Base-by-base conservation (phyloP, 1,284 basidiomycete species). In the Thecaphora thlaspeos region DNA sequence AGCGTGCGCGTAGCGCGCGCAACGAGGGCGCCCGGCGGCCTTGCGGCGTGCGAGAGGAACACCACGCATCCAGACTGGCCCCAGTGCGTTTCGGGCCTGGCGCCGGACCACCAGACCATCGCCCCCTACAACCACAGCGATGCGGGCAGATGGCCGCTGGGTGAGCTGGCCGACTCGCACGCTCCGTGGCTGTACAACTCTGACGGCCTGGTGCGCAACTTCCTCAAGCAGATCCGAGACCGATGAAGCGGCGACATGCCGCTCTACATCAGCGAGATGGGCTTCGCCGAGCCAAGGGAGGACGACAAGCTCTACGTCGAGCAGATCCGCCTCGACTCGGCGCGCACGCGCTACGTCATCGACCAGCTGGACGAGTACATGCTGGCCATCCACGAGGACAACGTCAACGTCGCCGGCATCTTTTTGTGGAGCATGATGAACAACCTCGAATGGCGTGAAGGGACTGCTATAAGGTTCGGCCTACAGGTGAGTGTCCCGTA, bases 131-230 rank as follows among this genome's bases (percentile, higher is more conserved):
- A n/a, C 32, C 10, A 34, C 32, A 17, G 3, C 9, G 12, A 34
- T 8, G 32, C 17, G 11, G 32, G 32, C 15, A 61, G 46, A 39
- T 49, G 44, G 45, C 43, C 45, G 23, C 30, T 41, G n/a, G 43
- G 47, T 28, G n/a, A 55, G 28, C 46, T n/a, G 28, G 51, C 52
- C 5, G 50, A 65, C 19, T 40, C 55, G 7, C 32, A 32, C 22
- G 48, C 61, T 3, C 19, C 30, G 19, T 63, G 66, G 65, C 48
- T 68, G 17, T 59, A 54, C 42, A 68, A 62, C 41, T 42, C 66
- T 12, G 66, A 54, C 1, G 56, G 48, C 3, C 44, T 38, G 23
- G 18, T 68, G 23, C 53, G 66, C 12, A 24, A 41, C 18, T 57
- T 51, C 50, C 30, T 59, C 36, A 48, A 46, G 28, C 34, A 46